These are phyloP conservation scores for Lachancea dasiensis DNA, from an alignment of 805 yeast species.

Conservation along the genomic window DNA sequence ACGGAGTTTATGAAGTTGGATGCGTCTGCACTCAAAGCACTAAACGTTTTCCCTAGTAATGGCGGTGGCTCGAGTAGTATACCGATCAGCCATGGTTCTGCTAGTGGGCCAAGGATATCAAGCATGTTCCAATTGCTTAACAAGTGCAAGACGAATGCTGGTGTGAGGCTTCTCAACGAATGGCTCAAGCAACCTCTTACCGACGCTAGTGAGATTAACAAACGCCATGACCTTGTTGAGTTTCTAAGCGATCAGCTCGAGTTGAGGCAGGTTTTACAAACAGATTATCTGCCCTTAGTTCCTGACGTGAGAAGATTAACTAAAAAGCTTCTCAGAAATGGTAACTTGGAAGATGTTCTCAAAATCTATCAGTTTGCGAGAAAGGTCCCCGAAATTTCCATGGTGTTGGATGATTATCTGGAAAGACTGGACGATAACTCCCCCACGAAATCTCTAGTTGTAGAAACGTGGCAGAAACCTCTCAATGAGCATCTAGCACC, in stretches of 20 bases:
- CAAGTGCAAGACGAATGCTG: conserved; percentile 85
- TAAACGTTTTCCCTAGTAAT: conserved; percentile 71
- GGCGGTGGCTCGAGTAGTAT: conserved; percentile 18
- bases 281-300: conserved; percentile 59
- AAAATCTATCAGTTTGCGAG: conserved; percentile 76
- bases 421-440: conserved; percentile 30
- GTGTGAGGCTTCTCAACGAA: conserved; percentile 77
- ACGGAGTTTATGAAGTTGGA: conserved; percentile 86
- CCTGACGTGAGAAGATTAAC: conserved; percentile 79
- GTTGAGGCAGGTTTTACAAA: conserved; percentile 58
- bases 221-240: conserved; percentile 73
- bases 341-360: conserved; percentile 81
- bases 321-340: conserved; percentile 55
- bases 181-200: conserved; percentile 97
- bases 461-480: conserved; percentile 52
- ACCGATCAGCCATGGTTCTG: conserved; percentile 14
- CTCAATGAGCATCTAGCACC: conserved; percentile 44
- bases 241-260: conserved; percentile 64
- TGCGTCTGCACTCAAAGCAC: conserved; percentile 80
- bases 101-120: conserved; percentile 38
- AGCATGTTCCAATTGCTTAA: conserved; percentile 81
- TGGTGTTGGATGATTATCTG: conserved; percentile 42
- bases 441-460: conserved; percentile 35
- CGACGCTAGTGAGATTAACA: conserved; percentile 47
- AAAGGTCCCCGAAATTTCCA: conserved; percentile 62